phyloP scores from a whole-genome alignment of 345 rosid species.

The Geranium brycei region DNA sequence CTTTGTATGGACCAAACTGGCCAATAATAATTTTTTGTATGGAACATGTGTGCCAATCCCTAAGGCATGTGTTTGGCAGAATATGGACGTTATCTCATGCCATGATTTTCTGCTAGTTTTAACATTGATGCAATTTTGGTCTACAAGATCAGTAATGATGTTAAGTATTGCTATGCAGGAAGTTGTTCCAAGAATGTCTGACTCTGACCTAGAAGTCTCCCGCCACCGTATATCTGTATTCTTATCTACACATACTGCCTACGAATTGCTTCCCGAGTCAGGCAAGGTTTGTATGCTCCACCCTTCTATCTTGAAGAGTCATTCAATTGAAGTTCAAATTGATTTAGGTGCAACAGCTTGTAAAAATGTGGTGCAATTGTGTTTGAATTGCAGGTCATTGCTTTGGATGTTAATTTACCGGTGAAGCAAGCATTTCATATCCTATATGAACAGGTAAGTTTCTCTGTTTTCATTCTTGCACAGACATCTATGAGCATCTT shows the following conservation, averaged over 20 bases:
- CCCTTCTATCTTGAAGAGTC: constrained; percentile 5
- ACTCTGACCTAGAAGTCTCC: constrained; percentile 58
- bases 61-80: too few species aligned
- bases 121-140: background rate
- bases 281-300: constrained; percentile 74
- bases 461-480: constrained; percentile 1
- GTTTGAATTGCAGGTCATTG: constrained; percentile 55
- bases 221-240: constrained; percentile 54
- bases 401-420: constrained; percentile 83
- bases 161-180: constrained; percentile 34
- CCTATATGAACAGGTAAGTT: constrained; percentile 80
- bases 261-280: constrained; percentile 92
- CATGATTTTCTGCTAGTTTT: background rate
- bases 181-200: constrained; percentile 37
- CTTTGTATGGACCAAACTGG: too few species aligned
- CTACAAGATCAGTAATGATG: constrained; percentile 5
- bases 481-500: background rate
- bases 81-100: background rate
- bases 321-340: background rate
- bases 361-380: constrained; percentile 1
- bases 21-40: too few species aligned
- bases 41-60: too few species aligned
- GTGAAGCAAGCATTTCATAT: constrained; percentile 98
- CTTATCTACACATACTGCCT: constrained; percentile 66
- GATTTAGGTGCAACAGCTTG: background rate